A percentile compares a stretch with the other conserved stretches of the same genome.
Conservation (phyloP, 2,329 filamentous ascomycete genomes). For the Alternaria hordeiaustralica region DNA sequence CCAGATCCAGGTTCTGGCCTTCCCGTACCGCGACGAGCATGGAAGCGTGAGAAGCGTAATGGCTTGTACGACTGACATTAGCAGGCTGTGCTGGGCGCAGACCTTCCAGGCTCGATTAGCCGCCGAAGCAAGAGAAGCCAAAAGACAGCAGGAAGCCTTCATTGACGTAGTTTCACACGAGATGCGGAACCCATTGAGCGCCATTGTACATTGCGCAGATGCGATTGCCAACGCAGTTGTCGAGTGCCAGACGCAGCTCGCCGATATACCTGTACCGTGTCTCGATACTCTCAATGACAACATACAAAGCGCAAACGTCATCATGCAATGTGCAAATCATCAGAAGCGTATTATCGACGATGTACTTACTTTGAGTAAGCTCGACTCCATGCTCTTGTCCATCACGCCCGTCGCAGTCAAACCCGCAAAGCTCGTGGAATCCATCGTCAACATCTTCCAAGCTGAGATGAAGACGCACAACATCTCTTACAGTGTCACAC, state of each 20-base stretch:
- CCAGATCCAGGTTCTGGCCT: conserved; percentile 42
- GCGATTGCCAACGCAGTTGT: conserved; percentile 49
- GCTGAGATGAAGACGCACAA: conserved; percentile 45
- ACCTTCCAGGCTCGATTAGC: conserved; percentile 47
- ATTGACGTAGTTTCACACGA: conserved; percentile 52
- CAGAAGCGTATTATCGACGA: conserved; percentile 59
- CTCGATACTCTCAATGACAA: conserved; percentile 39
- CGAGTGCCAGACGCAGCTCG: conserved; percentile 28
- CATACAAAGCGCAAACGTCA: conserved; percentile 49
- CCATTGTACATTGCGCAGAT: conserved; percentile 55
- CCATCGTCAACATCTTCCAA: conserved; percentile 49
- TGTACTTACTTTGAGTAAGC: conserved; percentile 54
- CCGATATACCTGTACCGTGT: conserved; percentile 31
- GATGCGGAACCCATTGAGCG: conserved; percentile 55
- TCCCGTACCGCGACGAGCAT: conserved; percentile 42
- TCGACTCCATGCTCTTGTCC: conserved; percentile 53
- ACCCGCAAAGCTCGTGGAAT: conserved; percentile 43
- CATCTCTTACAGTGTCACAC: conserved; percentile 37
- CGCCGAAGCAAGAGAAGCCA: conserved; percentile 48
- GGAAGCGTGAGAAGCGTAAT: conserved; percentile 43
- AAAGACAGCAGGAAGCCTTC: conserved; percentile 49
- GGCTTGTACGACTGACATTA: conserved; percentile 50
- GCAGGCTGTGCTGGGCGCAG: conserved; percentile 48
- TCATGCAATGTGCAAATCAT: conserved; percentile 55
- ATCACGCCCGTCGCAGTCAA: conserved; percentile 52